Base-by-base conservation (phyloP, 2,329 filamentous ascomycete species). In the Exophiala calicioides region DNA sequence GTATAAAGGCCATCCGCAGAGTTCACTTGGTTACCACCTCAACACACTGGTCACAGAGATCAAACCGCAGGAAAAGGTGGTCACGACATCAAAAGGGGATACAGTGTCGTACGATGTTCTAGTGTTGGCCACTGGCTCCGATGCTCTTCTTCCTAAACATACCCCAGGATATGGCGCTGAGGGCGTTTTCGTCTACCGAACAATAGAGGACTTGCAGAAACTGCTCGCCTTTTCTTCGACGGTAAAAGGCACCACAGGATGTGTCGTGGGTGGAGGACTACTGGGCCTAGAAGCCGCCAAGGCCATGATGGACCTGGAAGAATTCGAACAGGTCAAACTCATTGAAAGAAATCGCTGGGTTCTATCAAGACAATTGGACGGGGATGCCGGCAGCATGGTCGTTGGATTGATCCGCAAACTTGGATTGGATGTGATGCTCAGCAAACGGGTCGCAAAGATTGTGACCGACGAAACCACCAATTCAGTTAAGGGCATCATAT, bases 111-210 rank as follows among this genome's bases (percentile, higher is more conserved):
- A 95, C 65, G 88, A 95, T 61, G 78, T 87, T 26, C 80, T 94
- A 1, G 84, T 95, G 3, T 76, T 95, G 1, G 88, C 90, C 9
- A 95, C 90, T 0, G 90, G 90, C 9, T 95, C 89, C 1, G 84
- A 94, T 65, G 90, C 90, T 7, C 71, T 93, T 2, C 75, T 94
- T 1, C 88, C 81, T 5, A 70, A 69, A 31, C 78, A 85, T 48
- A 90, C 86, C 0, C 87, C 88, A 0, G 88, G 88, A 29, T 75
- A 90, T 60, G 83, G 91, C 63, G 87, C 88, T 8, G 81, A 81
- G 18, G 90, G 90, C 1, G 86, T 94, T 3, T 95, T 95, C 60
- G 88, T 95, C 5, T 95, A 95, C 65, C 80, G 90, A 36, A 94
- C 85, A 0, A 90, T 95, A 50, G 81, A 86, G 2, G 90, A 95